A percentile compares a stretch with the other conserved stretches of the same genome.
phyloP scores from a whole-genome alignment of 768 basidiomycete genomes.

The Collybiopsis confluens region DNA sequence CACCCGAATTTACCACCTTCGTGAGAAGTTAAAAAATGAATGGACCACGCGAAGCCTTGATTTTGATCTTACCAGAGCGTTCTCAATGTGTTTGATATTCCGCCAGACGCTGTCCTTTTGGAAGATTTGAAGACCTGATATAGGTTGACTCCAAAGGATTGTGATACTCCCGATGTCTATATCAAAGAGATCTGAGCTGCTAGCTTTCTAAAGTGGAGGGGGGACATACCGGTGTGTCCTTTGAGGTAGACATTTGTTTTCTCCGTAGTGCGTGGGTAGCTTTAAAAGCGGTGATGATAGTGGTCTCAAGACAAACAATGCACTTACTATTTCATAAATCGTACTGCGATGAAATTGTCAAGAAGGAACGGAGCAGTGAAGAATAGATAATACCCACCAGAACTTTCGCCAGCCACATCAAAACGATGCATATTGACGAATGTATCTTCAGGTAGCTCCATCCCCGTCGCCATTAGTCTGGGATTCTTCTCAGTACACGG shows the following conservation, averaged over 20 bases:
- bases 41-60: no score
- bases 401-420: constrained; percentile 36
- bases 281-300: constrained; percentile 14
- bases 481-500: background rate
- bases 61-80: constrained; percentile 41
- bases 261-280: constrained; percentile 45
- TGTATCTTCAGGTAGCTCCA: constrained; percentile 52
- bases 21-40: background rate
- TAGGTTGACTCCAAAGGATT: constrained; percentile 59
- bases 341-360: constrained; percentile 28
- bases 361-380: background rate
- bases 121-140: constrained; percentile 54
- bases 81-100: constrained; percentile 56
- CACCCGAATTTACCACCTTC: constrained; percentile 58
- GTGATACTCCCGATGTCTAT: constrained; percentile 52
- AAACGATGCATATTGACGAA: constrained; percentile 45
- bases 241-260: constrained; percentile 61
- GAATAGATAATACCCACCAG: constrained; percentile 23
- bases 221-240: constrained; percentile 47
- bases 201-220: no score
- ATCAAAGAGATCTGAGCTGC: no score
- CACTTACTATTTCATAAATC: constrained; percentile 67
- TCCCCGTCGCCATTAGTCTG: constrained; percentile 46
- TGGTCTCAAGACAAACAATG: background rate
- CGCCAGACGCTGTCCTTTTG: constrained; percentile 48